Percentiles rank a stretch among this genome's conserved stretches.
These are phyloP conservation scores for Primulina tabacum DNA, from an alignment of 257 asterid genomes.

Conservation along the genomic window DNA sequence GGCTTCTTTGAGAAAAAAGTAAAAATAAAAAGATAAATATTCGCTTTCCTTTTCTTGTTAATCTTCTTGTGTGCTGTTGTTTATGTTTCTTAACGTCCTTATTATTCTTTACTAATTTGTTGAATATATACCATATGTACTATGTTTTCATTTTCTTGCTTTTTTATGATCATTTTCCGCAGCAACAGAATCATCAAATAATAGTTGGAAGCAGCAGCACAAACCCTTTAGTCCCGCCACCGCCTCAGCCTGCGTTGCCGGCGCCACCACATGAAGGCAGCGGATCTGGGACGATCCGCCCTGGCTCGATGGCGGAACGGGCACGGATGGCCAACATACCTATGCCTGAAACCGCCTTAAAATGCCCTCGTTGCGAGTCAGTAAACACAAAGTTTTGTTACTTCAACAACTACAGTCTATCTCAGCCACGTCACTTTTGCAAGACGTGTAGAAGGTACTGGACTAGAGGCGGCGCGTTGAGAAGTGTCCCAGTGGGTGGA, in stretches of 20 bases:
- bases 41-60: constrained; percentile 32
- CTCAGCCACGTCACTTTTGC: constrained; percentile 96
- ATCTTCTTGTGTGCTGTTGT: constrained; percentile 8
- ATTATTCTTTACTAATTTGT: constrained; percentile 33
- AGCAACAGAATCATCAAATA: constrained; percentile 52
- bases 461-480: constrained; percentile 87
- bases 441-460: constrained; percentile 88
- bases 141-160: constrained; percentile 28
- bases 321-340: constrained; percentile 89
- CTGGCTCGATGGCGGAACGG: constrained; percentile 83
- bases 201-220: constrained; percentile 43
- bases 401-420: constrained; percentile 86
- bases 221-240: constrained; percentile 41
- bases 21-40: constrained; percentile 54
- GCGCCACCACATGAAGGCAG: constrained; percentile 48
- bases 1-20: constrained; percentile 56
- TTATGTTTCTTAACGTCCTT: constrained; percentile 1
- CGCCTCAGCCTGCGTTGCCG: constrained; percentile 35
- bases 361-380: constrained; percentile 94
- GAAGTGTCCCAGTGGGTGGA: constrained; percentile 91
- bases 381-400: constrained; percentile 87
- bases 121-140: constrained; percentile 40
- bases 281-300: constrained; percentile 58
- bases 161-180: constrained; percentile 26
- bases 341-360: constrained; percentile 67